These are phyloP conservation scores for Xylariaceae sp. DNA, from an alignment of 2,329 filamentous ascomycete genomes.

Conservation along the genomic window DNA sequence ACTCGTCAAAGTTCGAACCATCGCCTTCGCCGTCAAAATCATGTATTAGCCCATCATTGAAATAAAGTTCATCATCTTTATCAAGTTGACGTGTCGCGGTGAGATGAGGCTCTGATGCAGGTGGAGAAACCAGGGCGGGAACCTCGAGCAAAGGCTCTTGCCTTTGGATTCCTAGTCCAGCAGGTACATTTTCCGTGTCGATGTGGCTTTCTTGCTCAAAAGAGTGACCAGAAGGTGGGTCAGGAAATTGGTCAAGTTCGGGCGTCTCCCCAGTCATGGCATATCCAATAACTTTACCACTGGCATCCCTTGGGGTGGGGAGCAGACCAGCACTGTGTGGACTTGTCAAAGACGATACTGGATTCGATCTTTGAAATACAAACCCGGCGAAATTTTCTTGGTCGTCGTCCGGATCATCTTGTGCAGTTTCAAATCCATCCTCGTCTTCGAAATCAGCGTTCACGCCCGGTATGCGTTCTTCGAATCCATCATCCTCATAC, in stretches of 20 bases:
- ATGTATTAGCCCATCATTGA: slow-evolving; percentile 59
- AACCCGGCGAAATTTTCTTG: slow-evolving; percentile 61
- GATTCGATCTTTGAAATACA: slow-evolving; percentile 52
- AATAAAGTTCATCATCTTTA: slow-evolving; percentile 63
- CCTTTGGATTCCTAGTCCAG: slow-evolving; percentile 44
- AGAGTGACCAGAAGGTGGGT: slow-evolving; percentile 3
- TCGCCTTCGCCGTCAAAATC: slow-evolving; percentile 51
- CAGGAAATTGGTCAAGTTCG: slow-evolving; percentile 20
- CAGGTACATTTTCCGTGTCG: slow-evolving; percentile 20
- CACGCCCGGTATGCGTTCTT: slow-evolving; percentile 62
- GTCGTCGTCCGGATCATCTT: slow-evolving; percentile 50
- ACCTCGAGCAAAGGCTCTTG: slow-evolving; percentile 22
- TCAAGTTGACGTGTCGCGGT: slow-evolving; percentile 17
- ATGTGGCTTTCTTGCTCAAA: slow-evolving; percentile 7
- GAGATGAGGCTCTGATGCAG: slow-evolving; percentile 15
- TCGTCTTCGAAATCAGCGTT: slow-evolving; percentile 45
- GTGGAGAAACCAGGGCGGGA: slow-evolving; percentile 15
- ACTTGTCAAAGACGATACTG: slow-evolving; percentile 47
- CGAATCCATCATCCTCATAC: slow-evolving; percentile 61
- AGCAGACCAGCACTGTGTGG: slow-evolving; percentile 45
- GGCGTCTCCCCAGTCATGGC: slow-evolving; percentile 48
- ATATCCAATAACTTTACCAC: slow-evolving; percentile 54
- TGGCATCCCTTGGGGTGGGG: slow-evolving; percentile 52
- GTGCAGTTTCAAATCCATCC: slow-evolving; percentile 35
- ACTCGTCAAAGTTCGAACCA: slow-evolving; percentile 63